Base-by-base conservation (phyloP, 2,329 filamentous ascomycete species). In the Bipolaris victoriae region DNA sequence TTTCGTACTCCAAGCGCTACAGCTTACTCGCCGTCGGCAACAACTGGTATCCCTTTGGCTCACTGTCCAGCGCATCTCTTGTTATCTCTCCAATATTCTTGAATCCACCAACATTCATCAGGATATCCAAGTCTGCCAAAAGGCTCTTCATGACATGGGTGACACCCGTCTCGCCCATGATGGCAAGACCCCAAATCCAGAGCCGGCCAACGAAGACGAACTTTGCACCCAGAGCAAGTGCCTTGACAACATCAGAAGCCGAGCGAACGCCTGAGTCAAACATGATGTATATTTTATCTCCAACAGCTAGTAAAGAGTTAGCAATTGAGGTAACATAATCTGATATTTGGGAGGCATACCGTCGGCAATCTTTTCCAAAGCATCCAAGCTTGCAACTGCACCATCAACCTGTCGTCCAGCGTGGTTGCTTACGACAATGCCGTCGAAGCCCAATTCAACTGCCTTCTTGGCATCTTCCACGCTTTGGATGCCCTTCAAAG, bases 381-480 rank as follows among this genome's bases (percentile, higher is more conserved):
- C 84, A 68, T 88, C 86, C 49, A 88, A 70, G 65, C 81, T 85
- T 11, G 81, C 85, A 54, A 85, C 78, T 2, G 85, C 84, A 0
- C 85, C 85, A 63, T 88, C 86, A 2, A 88, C 83, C 71, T 88
- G 85, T 18, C 89, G 75, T 0, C 89, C 89, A 1, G 88, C 89
- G 70, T 92, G 89, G 64, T 92, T 92, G 13, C 82, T 85, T 1
- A 91, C 79, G 1, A 91, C 82, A 46, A 92, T 89, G 0, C 86
- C 89, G 62, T 91, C 85, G 3, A 85, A 83, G 0, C 86, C 88
- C 11, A 81, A 68, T 49, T 88, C 81, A 35, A 87, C 80, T 2
- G 86, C 86, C 63, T 79, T 81, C 50, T 81, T 78, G 13, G 88
- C 88, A 72, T 92, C 89, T 39, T 80, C 78, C 0, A 85, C 83